A percentile compares a stretch with the other conserved stretches of the same genome.
phyloP scores from a whole-genome alignment of 176 grass and related monocot genomes.

The Aechmea fasciata region DNA sequence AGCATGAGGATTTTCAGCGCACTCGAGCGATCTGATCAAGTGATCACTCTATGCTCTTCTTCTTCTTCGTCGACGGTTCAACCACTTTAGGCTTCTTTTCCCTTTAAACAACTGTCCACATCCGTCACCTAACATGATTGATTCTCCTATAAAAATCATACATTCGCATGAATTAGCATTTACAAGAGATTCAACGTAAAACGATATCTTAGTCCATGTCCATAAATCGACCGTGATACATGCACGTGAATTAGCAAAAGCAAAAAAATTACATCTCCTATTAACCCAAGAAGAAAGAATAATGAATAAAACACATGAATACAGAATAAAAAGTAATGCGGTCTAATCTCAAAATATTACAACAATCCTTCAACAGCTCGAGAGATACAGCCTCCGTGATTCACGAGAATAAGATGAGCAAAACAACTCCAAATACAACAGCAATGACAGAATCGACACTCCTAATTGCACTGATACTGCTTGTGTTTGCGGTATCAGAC shows the following conservation, averaged over 20 bases:
- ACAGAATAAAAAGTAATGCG: neutral
- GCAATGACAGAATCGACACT: neutral
- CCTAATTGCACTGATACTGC: neutral
- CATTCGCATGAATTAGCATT: too few species aligned
- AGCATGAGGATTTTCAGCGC: too few species aligned
- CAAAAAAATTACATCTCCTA: neutral
- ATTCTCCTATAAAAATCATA: too few species aligned
- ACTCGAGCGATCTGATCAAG: too few species aligned
- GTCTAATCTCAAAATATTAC: neutral
- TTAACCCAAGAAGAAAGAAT: neutral
- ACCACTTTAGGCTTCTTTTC: too few species aligned
- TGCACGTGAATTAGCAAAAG: neutral
- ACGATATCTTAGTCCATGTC: neutral
- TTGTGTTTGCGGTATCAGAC: constrained; percentile 6
- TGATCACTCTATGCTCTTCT: too few species aligned
- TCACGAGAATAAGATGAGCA: neutral
- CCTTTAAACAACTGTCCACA: too few species aligned
- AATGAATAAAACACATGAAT: neutral
- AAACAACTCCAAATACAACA: neutral
- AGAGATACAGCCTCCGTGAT: neutral
- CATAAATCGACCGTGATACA: neutral
- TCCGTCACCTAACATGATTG: too few species aligned
- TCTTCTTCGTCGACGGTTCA: too few species aligned
- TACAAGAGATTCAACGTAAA: too few species aligned
- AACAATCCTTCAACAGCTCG: neutral